These are phyloP conservation scores for Lasiodiplodia gonubiensis DNA, from an alignment of 2,329 filamentous ascomycete species.

Conservation along the genomic window DNA sequence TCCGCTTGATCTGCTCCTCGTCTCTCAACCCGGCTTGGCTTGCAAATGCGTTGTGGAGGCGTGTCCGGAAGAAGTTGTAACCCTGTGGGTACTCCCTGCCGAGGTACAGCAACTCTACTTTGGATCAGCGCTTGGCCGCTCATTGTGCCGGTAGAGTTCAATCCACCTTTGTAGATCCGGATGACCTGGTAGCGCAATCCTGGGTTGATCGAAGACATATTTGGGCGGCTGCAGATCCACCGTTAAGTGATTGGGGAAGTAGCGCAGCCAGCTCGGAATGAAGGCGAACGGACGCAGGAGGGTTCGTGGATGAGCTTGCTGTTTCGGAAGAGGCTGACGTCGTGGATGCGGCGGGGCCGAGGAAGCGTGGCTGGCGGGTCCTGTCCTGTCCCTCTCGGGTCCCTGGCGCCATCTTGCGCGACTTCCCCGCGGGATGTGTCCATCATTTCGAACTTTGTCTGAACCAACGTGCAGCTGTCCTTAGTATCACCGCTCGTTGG, in stretches of 20 bases:
- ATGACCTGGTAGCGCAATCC: conserved; percentile 76
- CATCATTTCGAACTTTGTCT: conserved; percentile 9
- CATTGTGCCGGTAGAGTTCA: neutral
- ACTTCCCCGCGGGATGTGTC: conserved; percentile 10
- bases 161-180: conserved; percentile 81
- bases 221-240: neutral
- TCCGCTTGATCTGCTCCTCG: conserved; percentile 75
- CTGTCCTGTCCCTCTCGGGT: neutral
- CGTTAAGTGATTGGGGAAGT: neutral
- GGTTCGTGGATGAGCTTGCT: neutral
- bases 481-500: neutral
- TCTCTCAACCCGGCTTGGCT: conserved; percentile 73
- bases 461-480: conserved; percentile 11
- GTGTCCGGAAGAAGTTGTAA: conserved; percentile 78
- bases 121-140: neutral
- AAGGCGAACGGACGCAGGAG: conserved; percentile 1
- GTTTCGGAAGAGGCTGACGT: conserved; percentile 23
- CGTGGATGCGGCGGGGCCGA: conserved; percentile 19
- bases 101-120: conserved; percentile 78
- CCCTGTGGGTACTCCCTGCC: conserved; percentile 88
- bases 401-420: conserved; percentile 5
- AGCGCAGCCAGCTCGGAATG: neutral
- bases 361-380: conserved; percentile 18
- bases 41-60: conserved; percentile 85
- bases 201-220: conserved; percentile 32